These are phyloP conservation scores for Phaeophleospora eucalypticola DNA, from an alignment of 2,329 filamentous ascomycete species.

Conservation along the genomic window DNA sequence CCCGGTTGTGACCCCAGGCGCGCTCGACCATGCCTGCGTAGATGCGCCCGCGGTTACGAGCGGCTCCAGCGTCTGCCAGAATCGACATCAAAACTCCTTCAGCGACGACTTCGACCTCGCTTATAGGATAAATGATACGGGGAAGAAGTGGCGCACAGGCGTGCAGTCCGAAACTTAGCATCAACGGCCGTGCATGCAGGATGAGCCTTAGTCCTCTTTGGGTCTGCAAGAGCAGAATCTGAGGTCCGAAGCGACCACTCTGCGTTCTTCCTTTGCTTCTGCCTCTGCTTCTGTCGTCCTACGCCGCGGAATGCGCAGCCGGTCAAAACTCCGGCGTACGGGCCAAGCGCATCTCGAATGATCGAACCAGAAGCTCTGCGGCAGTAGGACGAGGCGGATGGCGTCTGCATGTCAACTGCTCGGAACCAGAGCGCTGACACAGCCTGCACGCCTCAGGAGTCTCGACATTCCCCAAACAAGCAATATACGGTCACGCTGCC, in stretches of 20 bases:
- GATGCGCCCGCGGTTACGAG: background rate
- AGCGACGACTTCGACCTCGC: background rate
- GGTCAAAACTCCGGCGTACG: background rate
- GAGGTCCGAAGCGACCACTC: background rate
- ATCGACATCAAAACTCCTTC: background rate
- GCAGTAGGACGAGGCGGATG: slow-evolving; percentile 5
- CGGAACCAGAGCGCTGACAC: slow-evolving; percentile 1
- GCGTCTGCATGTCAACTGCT: slow-evolving; percentile 3
- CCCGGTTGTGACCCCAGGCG: slow-evolving; percentile 4
- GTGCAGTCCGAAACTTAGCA: slow-evolving; percentile 5
- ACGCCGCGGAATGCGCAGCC: slow-evolving; percentile 3
- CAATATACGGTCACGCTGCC: slow-evolving; percentile 1
- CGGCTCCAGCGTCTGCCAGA: no score
- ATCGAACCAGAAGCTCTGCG: slow-evolving; percentile 1
- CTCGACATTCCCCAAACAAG: background rate
- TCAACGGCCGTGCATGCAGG: slow-evolving; percentile 6
- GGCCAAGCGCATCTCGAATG: background rate
- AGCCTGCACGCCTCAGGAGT: slow-evolving; percentile 9
- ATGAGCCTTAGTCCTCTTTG: slow-evolving; percentile 1
- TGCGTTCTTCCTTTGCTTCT: background rate
- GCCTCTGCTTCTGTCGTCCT: background rate
- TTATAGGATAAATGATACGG: slow-evolving; percentile 1
- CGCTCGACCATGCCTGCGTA: background rate
- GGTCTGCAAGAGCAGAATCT: background rate
- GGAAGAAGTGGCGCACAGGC: background rate